Conservation (phyloP, 2,329 filamentous ascomycete genomes). For the Cladosporium sp. region DNA sequence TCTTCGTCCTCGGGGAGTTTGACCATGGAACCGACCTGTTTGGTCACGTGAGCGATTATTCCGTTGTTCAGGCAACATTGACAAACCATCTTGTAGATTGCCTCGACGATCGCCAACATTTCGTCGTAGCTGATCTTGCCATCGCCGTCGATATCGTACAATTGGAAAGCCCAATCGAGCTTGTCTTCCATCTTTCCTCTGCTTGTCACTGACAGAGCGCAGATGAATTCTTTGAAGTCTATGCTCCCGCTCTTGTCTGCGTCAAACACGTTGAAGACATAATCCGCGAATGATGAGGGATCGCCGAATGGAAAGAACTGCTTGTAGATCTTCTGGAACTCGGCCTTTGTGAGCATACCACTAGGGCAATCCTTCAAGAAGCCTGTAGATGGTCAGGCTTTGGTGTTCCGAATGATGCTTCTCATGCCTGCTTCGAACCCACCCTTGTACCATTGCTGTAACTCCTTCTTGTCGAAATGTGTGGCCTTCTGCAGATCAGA, state of each 20-base stretch:
- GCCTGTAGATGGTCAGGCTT: slow-evolving; percentile 50
- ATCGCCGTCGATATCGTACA: slow-evolving; percentile 98
- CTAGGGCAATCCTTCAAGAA: slow-evolving; percentile 98
- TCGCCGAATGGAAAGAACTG: slow-evolving; percentile 99
- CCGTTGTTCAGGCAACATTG: not conserved
- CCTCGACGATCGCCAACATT: slow-evolving; percentile 98
- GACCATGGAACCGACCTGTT: slow-evolving; percentile 94
- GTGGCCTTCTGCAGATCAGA: slow-evolving; percentile 93
- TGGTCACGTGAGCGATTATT: not conserved
- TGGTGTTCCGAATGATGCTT: not conserved
- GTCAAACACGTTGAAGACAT: slow-evolving; percentile 99
- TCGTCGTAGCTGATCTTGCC: slow-evolving; percentile 99
- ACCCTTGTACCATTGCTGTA: slow-evolving; percentile 99
- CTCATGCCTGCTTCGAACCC: slow-evolving; percentile 28
- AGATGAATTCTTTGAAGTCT: slow-evolving; percentile 99
- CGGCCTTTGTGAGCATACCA: slow-evolving; percentile 93
- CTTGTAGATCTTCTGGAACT: slow-evolving; percentile 99
- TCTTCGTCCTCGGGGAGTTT: slow-evolving; percentile 98
- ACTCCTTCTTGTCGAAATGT: slow-evolving; percentile 98
- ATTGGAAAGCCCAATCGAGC: slow-evolving; percentile 97
- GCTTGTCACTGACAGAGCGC: slow-evolving; percentile 92
- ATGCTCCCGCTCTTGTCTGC: slow-evolving; percentile 95
- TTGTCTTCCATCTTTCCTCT: slow-evolving; percentile 99
- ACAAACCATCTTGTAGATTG: slow-evolving; percentile 97
- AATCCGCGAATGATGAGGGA: slow-evolving; percentile 94